These are phyloP conservation scores for Aspergillus alliaceus DNA, from an alignment of 2,329 filamentous ascomycete species.

Conservation along the genomic window DNA sequence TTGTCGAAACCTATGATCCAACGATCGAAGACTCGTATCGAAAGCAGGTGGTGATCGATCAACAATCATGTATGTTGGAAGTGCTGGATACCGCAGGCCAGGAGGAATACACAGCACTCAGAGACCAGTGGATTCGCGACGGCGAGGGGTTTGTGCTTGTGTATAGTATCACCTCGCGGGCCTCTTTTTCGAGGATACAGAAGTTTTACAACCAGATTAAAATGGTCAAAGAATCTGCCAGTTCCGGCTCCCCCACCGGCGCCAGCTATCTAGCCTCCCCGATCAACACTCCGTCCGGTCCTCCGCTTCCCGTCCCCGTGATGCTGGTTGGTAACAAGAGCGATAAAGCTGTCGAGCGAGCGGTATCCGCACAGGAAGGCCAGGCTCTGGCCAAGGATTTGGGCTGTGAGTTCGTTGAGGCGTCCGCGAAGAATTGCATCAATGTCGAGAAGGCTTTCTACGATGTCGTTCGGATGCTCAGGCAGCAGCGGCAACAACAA, in stretches of 20 bases:
- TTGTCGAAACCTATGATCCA: constrained; percentile 84
- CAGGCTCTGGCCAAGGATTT: constrained; percentile 87
- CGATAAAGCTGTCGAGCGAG: constrained; percentile 91
- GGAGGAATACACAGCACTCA: constrained; percentile 94
- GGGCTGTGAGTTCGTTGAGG: constrained; percentile 94
- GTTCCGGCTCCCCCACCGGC: constrained; percentile 54
- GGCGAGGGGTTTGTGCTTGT: constrained; percentile 97
- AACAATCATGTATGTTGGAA: constrained; percentile 94
- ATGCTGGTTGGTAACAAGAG: constrained; percentile 99
- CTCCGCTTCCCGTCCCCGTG: constrained; percentile 73
- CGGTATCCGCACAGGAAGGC: constrained; percentile 95
- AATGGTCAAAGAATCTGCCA: constrained; percentile 84
- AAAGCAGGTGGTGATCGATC: constrained; percentile 80
- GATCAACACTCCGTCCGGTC: constrained; percentile 48
- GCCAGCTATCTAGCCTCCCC: constrained; percentile 52
- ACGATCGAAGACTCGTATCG: constrained; percentile 69
- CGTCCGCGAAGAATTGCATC: constrained; percentile 96
- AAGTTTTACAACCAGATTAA: constrained; percentile 97
- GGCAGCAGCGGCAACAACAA: constrained; percentile 70
- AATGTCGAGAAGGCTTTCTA: constrained; percentile 99
- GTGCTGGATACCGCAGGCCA: constrained; percentile 96
- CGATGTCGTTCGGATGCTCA: constrained; percentile 88
- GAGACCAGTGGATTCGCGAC: constrained; percentile 98
- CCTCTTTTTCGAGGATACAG: constrained; percentile 91
- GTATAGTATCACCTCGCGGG: constrained; percentile 96